These are phyloP conservation scores for Nakazawaea populi DNA, from an alignment of 805 yeast species.

Conservation along the genomic window DNA sequence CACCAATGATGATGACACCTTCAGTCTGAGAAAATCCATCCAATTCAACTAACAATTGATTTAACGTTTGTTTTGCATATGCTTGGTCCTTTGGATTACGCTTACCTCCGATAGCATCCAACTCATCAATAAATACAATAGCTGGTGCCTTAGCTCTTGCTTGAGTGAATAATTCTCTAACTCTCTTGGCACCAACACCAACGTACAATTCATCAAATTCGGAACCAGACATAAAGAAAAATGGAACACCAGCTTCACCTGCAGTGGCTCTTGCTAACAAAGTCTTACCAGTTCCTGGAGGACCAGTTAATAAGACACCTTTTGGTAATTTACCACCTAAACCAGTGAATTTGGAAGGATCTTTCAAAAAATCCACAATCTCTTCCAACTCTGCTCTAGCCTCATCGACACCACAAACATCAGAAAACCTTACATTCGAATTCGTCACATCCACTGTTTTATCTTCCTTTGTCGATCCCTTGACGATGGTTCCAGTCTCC, in stretches of 20 bases:
- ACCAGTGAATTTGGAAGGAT: constrained; percentile 93
- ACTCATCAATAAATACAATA: constrained; percentile 92
- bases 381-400: constrained; percentile 97
- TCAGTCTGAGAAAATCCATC: constrained; percentile 92
- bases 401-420: constrained; percentile 97
- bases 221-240: constrained; percentile 96
- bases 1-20: constrained; percentile 95
- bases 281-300: constrained; percentile 99
- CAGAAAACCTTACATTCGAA: constrained; percentile 82
- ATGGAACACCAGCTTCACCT: constrained; percentile 98
- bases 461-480: constrained; percentile 64
- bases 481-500: constrained; percentile 79
- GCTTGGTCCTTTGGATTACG: constrained; percentile 98
- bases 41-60: constrained; percentile 90
- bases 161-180: constrained; percentile 86
- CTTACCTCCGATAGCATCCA: constrained; percentile 98
- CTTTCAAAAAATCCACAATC: constrained; percentile 94
- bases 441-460: constrained; percentile 79
- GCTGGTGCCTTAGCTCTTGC: constrained; percentile 97
- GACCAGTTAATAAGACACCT: constrained; percentile 95
- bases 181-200: constrained; percentile 98
- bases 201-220: constrained; percentile 98
- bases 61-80: constrained; percentile 93
- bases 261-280: constrained; percentile 96
- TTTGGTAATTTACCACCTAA: constrained; percentile 96